These are phyloP conservation scores for Leccinellum luteum DNA, from an alignment of 768 basidiomycete genomes.

Conservation along the genomic window DNA sequence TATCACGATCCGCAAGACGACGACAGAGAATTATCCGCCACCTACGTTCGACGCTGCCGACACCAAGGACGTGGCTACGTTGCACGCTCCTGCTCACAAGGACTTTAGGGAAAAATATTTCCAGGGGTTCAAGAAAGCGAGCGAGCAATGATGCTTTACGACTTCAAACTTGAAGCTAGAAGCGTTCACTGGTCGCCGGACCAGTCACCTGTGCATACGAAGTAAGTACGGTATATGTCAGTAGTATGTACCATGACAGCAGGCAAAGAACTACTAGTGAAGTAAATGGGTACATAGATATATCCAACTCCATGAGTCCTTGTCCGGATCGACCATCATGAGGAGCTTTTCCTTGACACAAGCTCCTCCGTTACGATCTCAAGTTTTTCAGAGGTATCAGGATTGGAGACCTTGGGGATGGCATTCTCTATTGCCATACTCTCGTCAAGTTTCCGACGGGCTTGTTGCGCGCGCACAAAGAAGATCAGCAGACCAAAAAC, in stretches of 20 bases:
- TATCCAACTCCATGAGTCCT: background rate
- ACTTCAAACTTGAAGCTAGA: no score
- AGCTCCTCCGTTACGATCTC: background rate
- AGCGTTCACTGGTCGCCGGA: no score
- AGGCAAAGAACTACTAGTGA: background rate
- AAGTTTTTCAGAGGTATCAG: background rate
- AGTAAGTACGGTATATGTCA: background rate
- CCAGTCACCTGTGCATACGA: no score
- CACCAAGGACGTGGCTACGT: constrained; percentile 7
- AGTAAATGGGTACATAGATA: background rate
- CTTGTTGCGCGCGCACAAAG: constrained; percentile 58
- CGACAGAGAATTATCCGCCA: constrained; percentile 41
- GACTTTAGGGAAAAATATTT: constrained; percentile 90
- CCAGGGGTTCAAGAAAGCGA: constrained; percentile 64
- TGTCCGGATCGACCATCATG: background rate
- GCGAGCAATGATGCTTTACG: constrained; percentile 11
- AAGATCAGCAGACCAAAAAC: constrained; percentile 41
- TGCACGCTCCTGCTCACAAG: constrained; percentile 77
- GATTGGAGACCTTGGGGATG: background rate
- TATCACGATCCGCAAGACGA: constrained; percentile 83
- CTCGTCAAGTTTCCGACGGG: constrained; percentile 61
- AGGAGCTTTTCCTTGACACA: background rate
- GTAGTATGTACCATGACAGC: background rate
- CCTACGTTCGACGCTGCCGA: constrained; percentile 49
- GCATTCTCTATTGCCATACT: constrained; percentile 34